Evolutionary conservation across 495 filamentous ascomycete genomes (phyloP).

Genomic region (Parathielavia hyrcaniae): DNA sequence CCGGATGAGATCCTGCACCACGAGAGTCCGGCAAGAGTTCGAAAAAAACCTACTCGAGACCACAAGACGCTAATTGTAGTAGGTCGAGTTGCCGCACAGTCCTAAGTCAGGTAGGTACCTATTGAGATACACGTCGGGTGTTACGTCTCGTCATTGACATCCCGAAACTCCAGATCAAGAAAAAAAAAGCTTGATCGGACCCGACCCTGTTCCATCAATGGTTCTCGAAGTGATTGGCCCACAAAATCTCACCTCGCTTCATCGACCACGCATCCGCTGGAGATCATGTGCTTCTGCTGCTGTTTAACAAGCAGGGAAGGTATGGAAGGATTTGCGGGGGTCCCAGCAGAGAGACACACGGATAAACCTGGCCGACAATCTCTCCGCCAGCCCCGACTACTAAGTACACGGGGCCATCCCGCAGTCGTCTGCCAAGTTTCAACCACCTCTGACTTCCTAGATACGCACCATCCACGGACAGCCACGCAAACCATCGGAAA

Average conservation of each 20-base stretch:
- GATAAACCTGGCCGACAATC: too few species aligned
- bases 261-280: constrained; percentile 1
- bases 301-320: neutral
- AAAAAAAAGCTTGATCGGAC: neutral
- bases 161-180: neutral
- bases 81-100: neutral
- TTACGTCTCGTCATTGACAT: too few species aligned
- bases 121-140: neutral
- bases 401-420: too few species aligned
- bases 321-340: neutral
- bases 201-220: neutral
- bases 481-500: too few species aligned
- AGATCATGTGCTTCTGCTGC: constrained; percentile 17
- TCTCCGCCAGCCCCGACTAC: too few species aligned
- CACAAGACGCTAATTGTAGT: neutral
- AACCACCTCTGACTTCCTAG: too few species aligned
- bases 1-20: constrained; percentile 1
- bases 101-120: too few species aligned
- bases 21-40: neutral
- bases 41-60: neutral
- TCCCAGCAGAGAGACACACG: too few species aligned
- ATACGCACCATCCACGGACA: too few species aligned
- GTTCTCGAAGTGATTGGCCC: constrained; percentile 5
- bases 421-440: too few species aligned
- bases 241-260: neutral